Conservation (phyloP, 129 eudicot genomes). For the Chrysanthemum seticuspe region DNA sequence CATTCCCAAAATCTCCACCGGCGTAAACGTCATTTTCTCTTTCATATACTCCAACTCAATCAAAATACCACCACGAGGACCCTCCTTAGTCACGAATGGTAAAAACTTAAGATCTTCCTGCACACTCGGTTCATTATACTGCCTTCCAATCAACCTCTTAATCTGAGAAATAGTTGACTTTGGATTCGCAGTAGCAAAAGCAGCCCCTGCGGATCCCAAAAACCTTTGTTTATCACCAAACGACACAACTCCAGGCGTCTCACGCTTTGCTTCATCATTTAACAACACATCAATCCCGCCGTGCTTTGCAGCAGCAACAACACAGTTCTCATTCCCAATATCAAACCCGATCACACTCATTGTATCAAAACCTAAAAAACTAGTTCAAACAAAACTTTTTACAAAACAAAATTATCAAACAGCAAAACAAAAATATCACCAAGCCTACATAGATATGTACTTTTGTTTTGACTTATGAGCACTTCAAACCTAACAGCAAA, state of each 20-base stretch:
- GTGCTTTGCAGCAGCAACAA: slow-evolving; percentile 63
- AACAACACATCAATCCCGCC: slow-evolving; percentile 69
- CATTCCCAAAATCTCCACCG: slow-evolving; percentile 81
- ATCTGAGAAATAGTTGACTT: slow-evolving; percentile 78
- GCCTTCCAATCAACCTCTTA: slow-evolving; percentile 73
- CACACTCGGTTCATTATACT: slow-evolving; percentile 48
- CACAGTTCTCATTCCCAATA: slow-evolving; percentile 81
- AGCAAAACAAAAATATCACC: neutral
- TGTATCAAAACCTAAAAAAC: slow-evolving; percentile 22
- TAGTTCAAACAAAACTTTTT: neutral
- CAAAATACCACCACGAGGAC: slow-evolving; percentile 70
- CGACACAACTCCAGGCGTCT: slow-evolving; percentile 74
- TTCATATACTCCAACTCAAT: slow-evolving; percentile 67
- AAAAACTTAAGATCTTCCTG: slow-evolving; percentile 61
- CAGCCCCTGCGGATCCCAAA: slow-evolving; percentile 80
- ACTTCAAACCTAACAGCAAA: no score
- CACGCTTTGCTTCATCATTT: slow-evolving; percentile 73
- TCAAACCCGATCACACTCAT: slow-evolving; percentile 92
- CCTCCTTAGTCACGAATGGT: slow-evolving; percentile 68
- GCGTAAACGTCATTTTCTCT: slow-evolving; percentile 53
- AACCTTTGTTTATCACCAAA: slow-evolving; percentile 87
- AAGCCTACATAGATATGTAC: no score
- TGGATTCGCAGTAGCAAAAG: slow-evolving; percentile 68
- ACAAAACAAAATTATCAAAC: slow-evolving; percentile 10
- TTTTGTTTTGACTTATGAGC: no score